A percentile compares a stretch with the other conserved stretches of the same genome.
Evolutionary conservation across 306 rosid genomes (phyloP).

Genomic region (Fragaria vesca): DNA sequence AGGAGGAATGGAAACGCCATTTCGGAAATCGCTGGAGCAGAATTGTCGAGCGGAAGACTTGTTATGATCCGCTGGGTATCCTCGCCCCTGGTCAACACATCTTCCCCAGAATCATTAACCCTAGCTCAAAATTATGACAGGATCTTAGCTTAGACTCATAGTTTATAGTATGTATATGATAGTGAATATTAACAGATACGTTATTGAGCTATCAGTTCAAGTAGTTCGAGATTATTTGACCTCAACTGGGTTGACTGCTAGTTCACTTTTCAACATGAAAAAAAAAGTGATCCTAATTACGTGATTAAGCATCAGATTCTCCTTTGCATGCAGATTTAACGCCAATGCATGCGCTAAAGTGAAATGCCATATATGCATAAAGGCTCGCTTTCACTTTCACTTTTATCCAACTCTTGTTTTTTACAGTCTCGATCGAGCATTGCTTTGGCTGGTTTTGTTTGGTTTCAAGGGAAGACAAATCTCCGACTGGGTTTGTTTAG

Average conservation of each 20-base stretch:
- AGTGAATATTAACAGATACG: constrained; percentile 37
- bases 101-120: constrained; percentile 45
- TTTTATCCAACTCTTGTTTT: constrained; percentile 26
- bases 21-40: constrained; percentile 70
- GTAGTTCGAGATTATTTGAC: constrained; percentile 33
- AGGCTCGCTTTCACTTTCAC: constrained; percentile 28
- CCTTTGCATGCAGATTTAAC: constrained; percentile 35
- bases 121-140: constrained; percentile 4
- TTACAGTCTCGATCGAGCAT: constrained; percentile 47
- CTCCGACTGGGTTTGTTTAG: constrained; percentile 44
- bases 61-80: constrained; percentile 77
- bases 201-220: constrained; percentile 22
- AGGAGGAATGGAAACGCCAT: constrained; percentile 75
- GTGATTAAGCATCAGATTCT: constrained; percentile 46
- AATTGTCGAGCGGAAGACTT: constrained; percentile 50
- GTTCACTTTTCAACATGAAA: constrained; percentile 19
- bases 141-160: background rate
- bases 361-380: background rate
- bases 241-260: constrained; percentile 19
- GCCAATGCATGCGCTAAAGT: background rate
- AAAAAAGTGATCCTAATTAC: constrained; percentile 23
- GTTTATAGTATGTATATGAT: background rate
- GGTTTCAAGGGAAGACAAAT: constrained; percentile 48
- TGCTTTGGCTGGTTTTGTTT: constrained; percentile 25
- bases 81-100: constrained; percentile 91